Evolutionary conservation across 345 rosid species (phyloP), one percentile per base, ranked within the genome.

Genomic region (Dovyalis caffra): DNA sequence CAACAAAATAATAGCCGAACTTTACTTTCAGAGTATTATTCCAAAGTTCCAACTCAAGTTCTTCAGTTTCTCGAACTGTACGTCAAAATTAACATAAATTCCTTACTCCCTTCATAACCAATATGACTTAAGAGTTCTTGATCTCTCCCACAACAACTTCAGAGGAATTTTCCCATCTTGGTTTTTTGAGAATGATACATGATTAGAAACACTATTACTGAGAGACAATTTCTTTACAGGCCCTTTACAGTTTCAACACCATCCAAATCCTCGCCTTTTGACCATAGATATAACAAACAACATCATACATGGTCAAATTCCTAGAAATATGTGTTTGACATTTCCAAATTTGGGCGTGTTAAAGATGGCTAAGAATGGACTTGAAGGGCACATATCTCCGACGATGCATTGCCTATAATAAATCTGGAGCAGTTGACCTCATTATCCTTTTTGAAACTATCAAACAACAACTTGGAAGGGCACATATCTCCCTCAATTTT

Each of bases 171-270:
- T 79, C 29, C 87, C 81, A 3, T 0, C 7, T 57, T 84, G 85
- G 87, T 53, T 81, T 38, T 8, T 84, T 4, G 14, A 32, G 25
- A 84, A 84, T 64, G 81, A 84, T 32, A 57, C 75, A 38, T 23
- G 33, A 0, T 63, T 84, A 23, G 20, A 49, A 11, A 0, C 0
- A 0, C 49, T 81, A 1, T 0, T 5, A 5, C 29, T 84, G 9
- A 9, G 0, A 0, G 28, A 47, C 0, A 77, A 49, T 33, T 53
- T 57, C 8, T n/a, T 81, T 0, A 14, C 60, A 0, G 80, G 81
- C 25, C 47, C 25, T 40, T 16, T 84, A 6, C 18, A n/a, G 2
- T 28, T 57, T 25, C 65, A 47, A 14, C 5, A 28, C 1, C 1
- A 32, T 51, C 23, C 43, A 2, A 2, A 26, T n/a, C n/a, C n/a